These are phyloP conservation scores for Nissolia schottii DNA, from an alignment of 306 rosid species.

Conservation along the genomic window DNA sequence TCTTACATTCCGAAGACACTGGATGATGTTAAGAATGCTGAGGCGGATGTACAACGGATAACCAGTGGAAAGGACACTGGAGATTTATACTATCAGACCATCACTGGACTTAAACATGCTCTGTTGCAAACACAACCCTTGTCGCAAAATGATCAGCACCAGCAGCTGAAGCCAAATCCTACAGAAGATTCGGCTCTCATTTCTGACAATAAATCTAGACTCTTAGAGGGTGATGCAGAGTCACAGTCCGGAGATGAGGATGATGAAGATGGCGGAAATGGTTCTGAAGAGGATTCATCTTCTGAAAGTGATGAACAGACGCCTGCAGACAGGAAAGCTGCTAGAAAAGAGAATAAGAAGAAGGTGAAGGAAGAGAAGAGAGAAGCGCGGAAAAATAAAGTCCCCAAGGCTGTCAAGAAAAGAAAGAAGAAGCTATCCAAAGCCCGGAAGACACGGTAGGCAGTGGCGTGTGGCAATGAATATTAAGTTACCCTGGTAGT, in stretches of 20 bases:
- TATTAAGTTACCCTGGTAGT: not conserved
- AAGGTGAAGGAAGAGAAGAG: slow-evolving; percentile 89
- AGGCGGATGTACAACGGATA: slow-evolving; percentile 62
- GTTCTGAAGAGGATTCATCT: slow-evolving; percentile 45
- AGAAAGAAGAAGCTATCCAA: slow-evolving; percentile 75
- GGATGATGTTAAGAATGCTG: slow-evolving; percentile 65
- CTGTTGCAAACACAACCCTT: slow-evolving; percentile 34
- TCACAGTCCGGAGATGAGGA: slow-evolving; percentile 30
- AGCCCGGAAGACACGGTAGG: slow-evolving; percentile 60
- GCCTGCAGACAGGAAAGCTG: slow-evolving; percentile 69
- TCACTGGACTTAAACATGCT: slow-evolving; percentile 71
- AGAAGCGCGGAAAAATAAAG: slow-evolving; percentile 70
- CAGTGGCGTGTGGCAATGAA: not conserved
- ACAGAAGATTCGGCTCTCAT: not conserved
- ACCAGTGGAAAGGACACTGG: slow-evolving; percentile 69
- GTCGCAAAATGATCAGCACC: slow-evolving; percentile 18
- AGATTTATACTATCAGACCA: slow-evolving; percentile 68
- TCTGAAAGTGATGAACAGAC: slow-evolving; percentile 35
- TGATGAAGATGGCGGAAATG: slow-evolving; percentile 34
- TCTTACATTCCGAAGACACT: slow-evolving; percentile 77
- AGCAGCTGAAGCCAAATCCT: slow-evolving; percentile 4
- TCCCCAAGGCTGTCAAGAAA: slow-evolving; percentile 79
- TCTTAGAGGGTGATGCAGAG: slow-evolving; percentile 19
- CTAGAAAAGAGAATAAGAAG: slow-evolving; percentile 80
- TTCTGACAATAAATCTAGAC: slow-evolving; percentile 2